phyloP scores from a whole-genome alignment of 2,329 filamentous ascomycete genomes.

The Furcasterigmium furcatum region DNA sequence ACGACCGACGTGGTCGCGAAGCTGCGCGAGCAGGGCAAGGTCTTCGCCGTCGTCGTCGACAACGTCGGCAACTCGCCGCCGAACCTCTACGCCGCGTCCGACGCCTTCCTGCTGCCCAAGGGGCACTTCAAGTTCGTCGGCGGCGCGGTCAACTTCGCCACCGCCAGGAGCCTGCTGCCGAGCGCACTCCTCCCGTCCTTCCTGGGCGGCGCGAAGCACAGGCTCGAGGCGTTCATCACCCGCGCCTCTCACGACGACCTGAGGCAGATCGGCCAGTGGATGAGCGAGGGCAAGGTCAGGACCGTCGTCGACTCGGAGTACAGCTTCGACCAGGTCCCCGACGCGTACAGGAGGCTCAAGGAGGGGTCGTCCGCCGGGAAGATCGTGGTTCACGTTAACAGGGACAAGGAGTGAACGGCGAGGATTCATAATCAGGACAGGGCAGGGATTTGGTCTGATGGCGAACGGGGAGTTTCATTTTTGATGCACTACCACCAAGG shows the following conservation, averaged over 20 bases:
- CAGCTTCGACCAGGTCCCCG: conserved; percentile 50
- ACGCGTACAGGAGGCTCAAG: conserved; percentile 58
- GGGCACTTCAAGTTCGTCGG: conserved; percentile 52
- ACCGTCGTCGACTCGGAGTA: conserved; percentile 52
- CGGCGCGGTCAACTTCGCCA: conserved; percentile 25
- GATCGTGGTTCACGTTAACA: conserved; percentile 38
- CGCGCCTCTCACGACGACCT: conserved; percentile 42
- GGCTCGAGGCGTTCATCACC: conserved; percentile 35
- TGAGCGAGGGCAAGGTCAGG: conserved; percentile 55
- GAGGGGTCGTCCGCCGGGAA: conserved; percentile 57
- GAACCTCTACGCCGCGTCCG: conserved; percentile 48
- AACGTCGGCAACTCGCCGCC: conserved; percentile 48
- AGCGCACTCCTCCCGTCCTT: conserved; percentile 25
- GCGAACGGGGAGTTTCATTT: no score
- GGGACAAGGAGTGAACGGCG: conserved; percentile 1
- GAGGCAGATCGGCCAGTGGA: conserved; percentile 47
- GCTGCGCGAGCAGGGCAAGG: conserved; percentile 41
- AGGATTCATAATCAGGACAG: not conserved
- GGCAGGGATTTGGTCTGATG: no score
- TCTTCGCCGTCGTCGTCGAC: conserved; percentile 54
- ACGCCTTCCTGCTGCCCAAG: conserved; percentile 43
- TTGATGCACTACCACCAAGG: no score
- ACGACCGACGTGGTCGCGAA: conserved; percentile 40
- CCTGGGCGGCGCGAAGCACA: conserved; percentile 35
- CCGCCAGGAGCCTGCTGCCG: conserved; percentile 16